Evolutionary conservation across 2,329 filamentous ascomycete genomes (phyloP).

Genomic region (Diaporthe batatas): DNA sequence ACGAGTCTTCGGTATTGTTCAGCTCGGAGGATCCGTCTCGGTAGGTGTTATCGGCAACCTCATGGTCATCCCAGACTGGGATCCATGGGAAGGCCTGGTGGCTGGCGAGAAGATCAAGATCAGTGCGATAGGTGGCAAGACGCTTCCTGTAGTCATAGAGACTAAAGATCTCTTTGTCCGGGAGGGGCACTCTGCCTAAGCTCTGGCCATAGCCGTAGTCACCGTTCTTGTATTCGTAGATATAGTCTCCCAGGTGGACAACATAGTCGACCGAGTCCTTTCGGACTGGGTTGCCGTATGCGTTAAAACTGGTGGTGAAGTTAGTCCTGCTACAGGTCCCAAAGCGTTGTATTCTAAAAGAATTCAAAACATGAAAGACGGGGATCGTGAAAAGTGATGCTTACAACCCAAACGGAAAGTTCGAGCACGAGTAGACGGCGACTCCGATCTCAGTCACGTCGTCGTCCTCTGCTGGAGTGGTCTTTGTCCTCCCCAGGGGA

Average conservation of each 20-base stretch:
- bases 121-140: slow-evolving; percentile 71
- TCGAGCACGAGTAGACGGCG: slow-evolving; percentile 79
- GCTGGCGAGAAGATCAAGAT: slow-evolving; percentile 68
- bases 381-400: too few relatives aligned
- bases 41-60: slow-evolving; percentile 75
- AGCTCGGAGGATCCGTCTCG: slow-evolving; percentile 70
- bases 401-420: slow-evolving; percentile 69
- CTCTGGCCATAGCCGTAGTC: slow-evolving; percentile 64
- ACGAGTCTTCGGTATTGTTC: slow-evolving; percentile 77
- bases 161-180: slow-evolving; percentile 64
- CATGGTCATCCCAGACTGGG: slow-evolving; percentile 74
- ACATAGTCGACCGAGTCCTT: slow-evolving; percentile 73
- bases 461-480: slow-evolving; percentile 70
- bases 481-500: slow-evolving; percentile 77
- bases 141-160: slow-evolving; percentile 72
- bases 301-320: slow-evolving; percentile 55
- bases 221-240: slow-evolving; percentile 71
- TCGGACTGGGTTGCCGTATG: slow-evolving; percentile 69
- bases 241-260: slow-evolving; percentile 71
- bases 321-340: too few relatives aligned
- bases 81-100: slow-evolving; percentile 73
- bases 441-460: slow-evolving; percentile 70
- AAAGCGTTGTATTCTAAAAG: too few relatives aligned
- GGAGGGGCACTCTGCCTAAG: slow-evolving; percentile 65
- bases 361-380: too few relatives aligned